phyloP scores from a whole-genome alignment of 495 filamentous ascomycete genomes.

The Penicillium samsonianum region DNA sequence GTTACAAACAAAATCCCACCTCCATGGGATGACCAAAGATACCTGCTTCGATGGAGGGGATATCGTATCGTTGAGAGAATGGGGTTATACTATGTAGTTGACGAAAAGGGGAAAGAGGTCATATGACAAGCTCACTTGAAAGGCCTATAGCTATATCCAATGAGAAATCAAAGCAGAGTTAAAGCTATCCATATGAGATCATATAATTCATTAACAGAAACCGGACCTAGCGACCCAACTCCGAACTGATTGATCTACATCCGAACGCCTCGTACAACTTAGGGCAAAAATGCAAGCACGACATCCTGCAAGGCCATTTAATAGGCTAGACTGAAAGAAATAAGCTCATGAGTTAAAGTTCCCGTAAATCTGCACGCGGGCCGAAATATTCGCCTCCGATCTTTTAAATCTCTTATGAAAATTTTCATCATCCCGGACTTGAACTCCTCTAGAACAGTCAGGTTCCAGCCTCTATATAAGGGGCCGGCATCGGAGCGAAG shows the following conservation, averaged over 20 bases:
- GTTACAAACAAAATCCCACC: too few species aligned
- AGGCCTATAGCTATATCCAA: neutral
- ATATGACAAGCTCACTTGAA: neutral
- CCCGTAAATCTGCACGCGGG: neutral
- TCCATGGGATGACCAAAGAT: too few species aligned
- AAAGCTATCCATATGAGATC: neutral
- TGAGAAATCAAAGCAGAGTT: neutral
- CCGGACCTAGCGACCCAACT: neutral
- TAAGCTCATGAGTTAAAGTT: neutral
- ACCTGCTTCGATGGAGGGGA: too few species aligned
- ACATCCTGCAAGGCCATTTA: neutral
- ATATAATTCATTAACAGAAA: neutral
- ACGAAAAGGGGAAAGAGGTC: too few species aligned
- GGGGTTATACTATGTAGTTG: too few species aligned
- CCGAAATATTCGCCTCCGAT: neutral
- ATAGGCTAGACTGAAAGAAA: neutral
- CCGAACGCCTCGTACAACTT: neutral
- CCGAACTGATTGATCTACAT: neutral
- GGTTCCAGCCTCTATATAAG: neutral
- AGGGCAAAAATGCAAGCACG: neutral
- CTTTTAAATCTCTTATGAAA: neutral
- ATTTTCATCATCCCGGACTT: neutral
- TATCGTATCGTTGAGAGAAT: too few species aligned
- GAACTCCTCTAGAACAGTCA: neutral
- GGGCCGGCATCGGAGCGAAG: conserved; percentile 15